phyloP scores from a whole-genome alignment of 371 early-diverging fungal species.

The Mortierella sp. region DNA sequence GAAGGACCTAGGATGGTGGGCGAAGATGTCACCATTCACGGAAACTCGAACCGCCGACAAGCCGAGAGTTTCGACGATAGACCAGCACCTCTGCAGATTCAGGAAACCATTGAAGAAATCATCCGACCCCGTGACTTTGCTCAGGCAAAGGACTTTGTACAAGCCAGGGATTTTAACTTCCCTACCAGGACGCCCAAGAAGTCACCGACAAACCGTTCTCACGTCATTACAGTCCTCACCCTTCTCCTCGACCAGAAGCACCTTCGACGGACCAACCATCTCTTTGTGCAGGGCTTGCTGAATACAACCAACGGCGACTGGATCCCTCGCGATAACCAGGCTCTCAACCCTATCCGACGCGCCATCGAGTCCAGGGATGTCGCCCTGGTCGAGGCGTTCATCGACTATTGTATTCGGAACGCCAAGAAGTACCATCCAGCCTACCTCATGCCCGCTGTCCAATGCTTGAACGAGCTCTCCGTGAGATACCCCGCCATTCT shows the following conservation, averaged over 20 bases:
- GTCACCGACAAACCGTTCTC: not conserved
- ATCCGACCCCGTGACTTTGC: not conserved
- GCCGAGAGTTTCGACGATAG: conserved; percentile 13
- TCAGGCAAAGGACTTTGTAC: not conserved
- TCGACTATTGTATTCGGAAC: conserved; percentile 54
- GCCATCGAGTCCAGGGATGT: conserved; percentile 46
- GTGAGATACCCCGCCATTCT: conserved; percentile 44
- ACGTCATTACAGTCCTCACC: conserved; percentile 41
- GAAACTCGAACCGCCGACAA: conserved; percentile 23
- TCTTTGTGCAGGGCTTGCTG: conserved; percentile 50
- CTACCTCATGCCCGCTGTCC: conserved; percentile 54
- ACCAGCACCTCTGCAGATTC: not conserved
- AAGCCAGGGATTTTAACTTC: not conserved
- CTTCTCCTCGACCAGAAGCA: conserved; percentile 41
- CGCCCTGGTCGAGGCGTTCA: conserved; percentile 35
- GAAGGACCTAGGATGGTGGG: not conserved
- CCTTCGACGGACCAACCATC: conserved; percentile 30
- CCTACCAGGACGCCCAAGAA: not conserved
- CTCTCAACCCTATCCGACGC: conserved; percentile 47
- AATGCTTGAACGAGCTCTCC: conserved; percentile 51
- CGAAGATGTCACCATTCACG: conserved; percentile 20
- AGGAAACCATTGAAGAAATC: not conserved
- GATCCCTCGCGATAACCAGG: conserved; percentile 52
- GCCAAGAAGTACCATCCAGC: conserved; percentile 57
- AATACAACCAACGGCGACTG: conserved; percentile 47